These are phyloP conservation scores for Cyclanthera cordifolia DNA, from an alignment of 306 rosid genomes.

Conservation along the genomic window DNA sequence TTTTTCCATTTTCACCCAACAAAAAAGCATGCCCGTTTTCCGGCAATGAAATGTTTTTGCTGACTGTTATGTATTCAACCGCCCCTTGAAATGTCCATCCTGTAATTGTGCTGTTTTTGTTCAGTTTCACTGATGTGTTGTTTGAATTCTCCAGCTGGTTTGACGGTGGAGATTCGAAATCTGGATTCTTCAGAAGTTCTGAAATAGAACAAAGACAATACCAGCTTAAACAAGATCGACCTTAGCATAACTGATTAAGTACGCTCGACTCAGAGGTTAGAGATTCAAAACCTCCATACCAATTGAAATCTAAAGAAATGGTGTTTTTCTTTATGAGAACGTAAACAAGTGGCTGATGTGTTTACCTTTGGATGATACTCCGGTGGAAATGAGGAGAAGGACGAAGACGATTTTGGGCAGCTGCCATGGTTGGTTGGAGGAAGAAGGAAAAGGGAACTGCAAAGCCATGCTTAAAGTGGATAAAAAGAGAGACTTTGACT, in stretches of 20 bases:
- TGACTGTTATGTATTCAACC: conserved; percentile 18
- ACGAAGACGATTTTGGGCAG: conserved; percentile 7
- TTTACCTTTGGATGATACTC: conserved; percentile 26
- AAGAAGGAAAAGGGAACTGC: conserved; percentile 2
- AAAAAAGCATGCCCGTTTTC: conserved; percentile 22
- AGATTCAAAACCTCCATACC: too few relatives aligned
- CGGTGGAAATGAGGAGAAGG: conserved; percentile 13
- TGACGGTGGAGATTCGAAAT: conserved; percentile 29
- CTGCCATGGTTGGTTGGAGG: conserved; percentile 12
- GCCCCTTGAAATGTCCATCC: conserved; percentile 29
- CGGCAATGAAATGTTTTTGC: conserved; percentile 15
- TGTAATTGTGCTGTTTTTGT: conserved; percentile 22
- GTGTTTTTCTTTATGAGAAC: background rate
- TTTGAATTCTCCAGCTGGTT: conserved; percentile 10
- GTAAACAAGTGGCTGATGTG: background rate
- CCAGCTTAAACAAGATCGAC: background rate
- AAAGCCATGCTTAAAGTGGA: background rate
- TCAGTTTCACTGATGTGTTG: background rate
- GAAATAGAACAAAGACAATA: background rate
- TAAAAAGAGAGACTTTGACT: conserved; percentile 4
- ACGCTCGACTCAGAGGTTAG: too few relatives aligned
- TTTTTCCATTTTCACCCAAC: conserved; percentile 20
- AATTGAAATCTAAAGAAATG: background rate
- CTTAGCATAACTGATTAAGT: too few relatives aligned
- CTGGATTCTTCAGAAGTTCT: conserved; percentile 26